Conservation (phyloP, 2,329 filamentous ascomycete genomes). For the Fusarium sp. region DNA sequence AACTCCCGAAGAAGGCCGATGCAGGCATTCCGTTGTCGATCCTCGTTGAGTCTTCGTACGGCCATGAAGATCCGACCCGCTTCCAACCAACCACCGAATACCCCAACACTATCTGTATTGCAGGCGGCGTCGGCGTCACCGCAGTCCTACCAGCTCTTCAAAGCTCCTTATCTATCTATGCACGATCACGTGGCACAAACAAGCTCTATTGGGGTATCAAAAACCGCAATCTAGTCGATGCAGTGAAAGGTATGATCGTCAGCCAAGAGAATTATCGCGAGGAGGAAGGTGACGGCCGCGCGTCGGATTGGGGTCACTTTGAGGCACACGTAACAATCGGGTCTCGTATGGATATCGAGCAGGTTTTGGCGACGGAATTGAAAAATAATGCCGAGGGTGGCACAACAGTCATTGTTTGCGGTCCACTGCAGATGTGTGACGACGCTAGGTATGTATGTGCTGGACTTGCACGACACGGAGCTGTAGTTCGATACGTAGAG, state of each 20-base stretch:
- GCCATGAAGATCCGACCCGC: constrained; percentile 38
- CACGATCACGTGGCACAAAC: constrained; percentile 35
- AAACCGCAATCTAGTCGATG: constrained; percentile 40
- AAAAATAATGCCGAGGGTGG: constrained; percentile 27
- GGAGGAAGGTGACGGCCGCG: neutral
- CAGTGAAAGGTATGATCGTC: constrained; percentile 41
- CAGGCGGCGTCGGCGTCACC: constrained; percentile 49
- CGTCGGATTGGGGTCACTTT: constrained; percentile 42
- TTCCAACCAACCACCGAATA: constrained; percentile 39
- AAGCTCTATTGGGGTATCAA: constrained; percentile 49
- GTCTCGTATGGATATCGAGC: constrained; percentile 43
- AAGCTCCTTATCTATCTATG: constrained; percentile 33
- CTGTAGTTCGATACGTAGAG: constrained; percentile 41
- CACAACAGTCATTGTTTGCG: constrained; percentile 47
- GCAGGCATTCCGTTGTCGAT: constrained; percentile 38
- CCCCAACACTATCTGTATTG: constrained; percentile 46
- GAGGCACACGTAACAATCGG: constrained; percentile 47
- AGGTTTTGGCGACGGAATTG: constrained; percentile 44
- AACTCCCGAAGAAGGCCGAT: constrained; percentile 32
- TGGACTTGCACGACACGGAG: constrained; percentile 42
- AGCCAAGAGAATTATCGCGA: neutral
- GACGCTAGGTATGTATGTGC: constrained; percentile 45
- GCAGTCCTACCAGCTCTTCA: constrained; percentile 45
- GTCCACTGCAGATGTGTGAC: constrained; percentile 47
- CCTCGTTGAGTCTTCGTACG: constrained; percentile 47